These are phyloP conservation scores for Fusarium liriodendri DNA, from an alignment of 2,329 filamentous ascomycete species.

Conservation along the genomic window DNA sequence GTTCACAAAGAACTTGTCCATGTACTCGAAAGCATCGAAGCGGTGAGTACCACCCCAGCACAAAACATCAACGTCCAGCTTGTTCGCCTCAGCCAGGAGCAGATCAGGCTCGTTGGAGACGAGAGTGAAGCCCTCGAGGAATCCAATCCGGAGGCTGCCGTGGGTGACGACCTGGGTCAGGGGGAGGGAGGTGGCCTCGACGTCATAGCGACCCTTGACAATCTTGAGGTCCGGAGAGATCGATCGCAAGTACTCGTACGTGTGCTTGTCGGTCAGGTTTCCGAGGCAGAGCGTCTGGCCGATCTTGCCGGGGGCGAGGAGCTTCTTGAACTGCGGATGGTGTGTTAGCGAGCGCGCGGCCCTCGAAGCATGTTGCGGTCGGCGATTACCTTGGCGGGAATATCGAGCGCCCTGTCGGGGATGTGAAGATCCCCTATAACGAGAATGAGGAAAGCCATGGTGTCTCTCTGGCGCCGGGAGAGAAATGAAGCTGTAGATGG, in stretches of 20 bases:
- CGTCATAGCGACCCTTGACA: constrained; percentile 74
- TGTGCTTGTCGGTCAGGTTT: constrained; percentile 82
- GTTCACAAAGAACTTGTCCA: constrained; percentile 80
- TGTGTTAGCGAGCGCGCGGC: constrained; percentile 41
- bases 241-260: constrained; percentile 83
- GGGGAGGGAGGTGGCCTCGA: constrained; percentile 73
- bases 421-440: constrained; percentile 95
- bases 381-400: constrained; percentile 81
- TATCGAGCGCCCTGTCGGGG: constrained; percentile 90
- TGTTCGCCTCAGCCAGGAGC: constrained; percentile 74
- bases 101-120: constrained; percentile 75
- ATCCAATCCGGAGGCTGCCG: constrained; percentile 73
- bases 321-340: constrained; percentile 78
- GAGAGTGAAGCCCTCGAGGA: constrained; percentile 75
- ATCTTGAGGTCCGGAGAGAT: constrained; percentile 79
- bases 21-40: constrained; percentile 79
- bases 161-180: constrained; percentile 75
- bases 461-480: constrained; percentile 47
- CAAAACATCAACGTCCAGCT: constrained; percentile 75
- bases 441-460: constrained; percentile 89
- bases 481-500: constrained; percentile 34
- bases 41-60: constrained; percentile 76
- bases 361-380: constrained; percentile 8
- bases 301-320: constrained; percentile 85
- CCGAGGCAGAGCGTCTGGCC: constrained; percentile 84